These are phyloP conservation scores for Pittosporum tobira DNA, from an alignment of 129 eudicot genomes.

Conservation along the genomic window DNA sequence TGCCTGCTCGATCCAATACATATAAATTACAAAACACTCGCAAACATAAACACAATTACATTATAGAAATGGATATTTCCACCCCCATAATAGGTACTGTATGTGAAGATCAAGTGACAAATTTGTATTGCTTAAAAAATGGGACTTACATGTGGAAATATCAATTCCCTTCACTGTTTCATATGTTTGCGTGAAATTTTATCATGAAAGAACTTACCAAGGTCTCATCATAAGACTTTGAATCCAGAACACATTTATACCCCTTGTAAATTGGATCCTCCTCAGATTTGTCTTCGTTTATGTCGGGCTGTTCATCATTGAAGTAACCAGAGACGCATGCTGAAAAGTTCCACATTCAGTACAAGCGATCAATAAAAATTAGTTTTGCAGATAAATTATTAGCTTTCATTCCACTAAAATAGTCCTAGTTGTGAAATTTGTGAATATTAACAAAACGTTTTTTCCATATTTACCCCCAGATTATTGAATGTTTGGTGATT, in stretches of 20 bases:
- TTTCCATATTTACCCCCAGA: too few species aligned
- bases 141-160: too few species aligned
- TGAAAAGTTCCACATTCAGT: conserved; percentile 18
- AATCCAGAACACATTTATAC: conserved; percentile 74
- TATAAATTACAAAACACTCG: neutral
- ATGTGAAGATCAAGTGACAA: too few species aligned
- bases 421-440: too few species aligned
- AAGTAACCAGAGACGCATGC: conserved; percentile 74
- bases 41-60: too few species aligned
- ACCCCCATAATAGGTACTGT: too few species aligned
- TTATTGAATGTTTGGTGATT: too few species aligned
- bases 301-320: conserved; percentile 32
- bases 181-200: neutral
- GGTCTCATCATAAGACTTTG: conserved; percentile 72
- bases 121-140: too few species aligned
- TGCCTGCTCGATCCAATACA: conserved; percentile 29
- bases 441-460: too few species aligned
- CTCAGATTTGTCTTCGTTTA: conserved; percentile 19
- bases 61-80: too few species aligned
- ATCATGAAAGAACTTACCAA: conserved; percentile 27
- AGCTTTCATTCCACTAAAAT: too few species aligned
- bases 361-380: neutral
- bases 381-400: neutral
- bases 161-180: too few species aligned
- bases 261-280: conserved; percentile 79